Evolutionary conservation across 371 early-diverging fungal genomes (phyloP).

Genomic region (Rhizomucor miehei): DNA sequence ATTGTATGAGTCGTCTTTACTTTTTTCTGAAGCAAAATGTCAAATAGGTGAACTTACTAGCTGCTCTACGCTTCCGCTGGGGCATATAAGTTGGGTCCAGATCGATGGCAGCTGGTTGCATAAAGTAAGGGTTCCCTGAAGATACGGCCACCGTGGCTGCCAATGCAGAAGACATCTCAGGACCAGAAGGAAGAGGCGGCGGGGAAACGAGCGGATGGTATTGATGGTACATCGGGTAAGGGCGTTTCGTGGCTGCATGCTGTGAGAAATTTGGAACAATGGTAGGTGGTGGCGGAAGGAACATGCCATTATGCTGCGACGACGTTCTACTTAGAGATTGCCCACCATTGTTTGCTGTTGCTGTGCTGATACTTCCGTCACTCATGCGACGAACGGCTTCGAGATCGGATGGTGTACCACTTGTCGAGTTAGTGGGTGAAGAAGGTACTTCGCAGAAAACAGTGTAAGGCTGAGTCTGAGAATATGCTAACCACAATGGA

Average conservation of each 20-base stretch:
- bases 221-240: not conserved
- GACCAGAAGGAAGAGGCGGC: slow-evolving; percentile 1
- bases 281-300: not conserved
- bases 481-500: slow-evolving; percentile 40
- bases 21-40: no score
- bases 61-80: slow-evolving; percentile 27
- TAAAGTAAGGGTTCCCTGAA: slow-evolving; percentile 22
- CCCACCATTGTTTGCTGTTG: not conserved
- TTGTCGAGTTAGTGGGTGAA: slow-evolving; percentile 1
- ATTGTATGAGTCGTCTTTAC: no score
- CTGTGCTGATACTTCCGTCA: slow-evolving; percentile 7
- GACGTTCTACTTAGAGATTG: not conserved
- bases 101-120: slow-evolving; percentile 13
- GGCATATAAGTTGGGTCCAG: slow-evolving; percentile 41
- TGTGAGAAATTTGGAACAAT: not conserved
- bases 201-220: not conserved
- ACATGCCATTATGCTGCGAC: not conserved
- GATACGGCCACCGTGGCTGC: slow-evolving; percentile 1
- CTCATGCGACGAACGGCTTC: slow-evolving; percentile 5
- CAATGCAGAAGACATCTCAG: not conserved
- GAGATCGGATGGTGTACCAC: not conserved
- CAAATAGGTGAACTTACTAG: slow-evolving; percentile 33
- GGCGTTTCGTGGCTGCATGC: not conserved
- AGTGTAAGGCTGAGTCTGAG: slow-evolving; percentile 31
- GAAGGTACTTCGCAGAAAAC: slow-evolving; percentile 22